Percentiles rank a stretch among this genome's conserved stretches.
These are phyloP conservation scores for Hypseocharis bilobata DNA, from an alignment of 441 rosid genomes.

Conservation along the genomic window DNA sequence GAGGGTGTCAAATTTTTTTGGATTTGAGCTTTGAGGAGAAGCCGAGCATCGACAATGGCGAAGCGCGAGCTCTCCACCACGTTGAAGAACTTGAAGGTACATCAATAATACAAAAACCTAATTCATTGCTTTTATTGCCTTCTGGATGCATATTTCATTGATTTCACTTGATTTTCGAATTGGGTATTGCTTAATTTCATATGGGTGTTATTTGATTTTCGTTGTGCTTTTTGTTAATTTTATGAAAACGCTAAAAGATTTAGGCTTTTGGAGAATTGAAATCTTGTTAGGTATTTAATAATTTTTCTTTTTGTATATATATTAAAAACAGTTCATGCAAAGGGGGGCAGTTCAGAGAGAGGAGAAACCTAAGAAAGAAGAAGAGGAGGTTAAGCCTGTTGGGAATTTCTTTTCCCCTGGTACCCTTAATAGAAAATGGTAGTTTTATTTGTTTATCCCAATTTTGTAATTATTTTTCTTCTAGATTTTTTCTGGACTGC, in stretches of 20 bases:
- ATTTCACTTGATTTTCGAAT: background rate
- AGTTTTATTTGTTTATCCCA: conserved; percentile 10
- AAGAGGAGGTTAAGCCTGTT: conserved; percentile 36
- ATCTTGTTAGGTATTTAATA: background rate
- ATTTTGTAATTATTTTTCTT: background rate
- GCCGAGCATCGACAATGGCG: conserved; percentile 38
- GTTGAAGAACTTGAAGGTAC: conserved; percentile 78
- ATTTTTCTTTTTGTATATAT: background rate
- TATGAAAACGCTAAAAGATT: background rate
- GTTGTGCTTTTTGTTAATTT: background rate
- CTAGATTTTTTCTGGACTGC: background rate
- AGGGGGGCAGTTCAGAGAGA: conserved; percentile 56
- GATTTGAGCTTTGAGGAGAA: background rate
- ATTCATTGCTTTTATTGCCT: background rate
- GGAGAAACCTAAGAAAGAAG: conserved; percentile 54
- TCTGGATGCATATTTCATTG: background rate
- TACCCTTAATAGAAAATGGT: conserved; percentile 54
- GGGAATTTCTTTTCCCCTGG: conserved; percentile 36
- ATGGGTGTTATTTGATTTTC: background rate
- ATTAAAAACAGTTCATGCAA: conserved; percentile 67
- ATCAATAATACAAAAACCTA: background rate
- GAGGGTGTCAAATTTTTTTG: background rate
- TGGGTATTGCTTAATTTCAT: no score
- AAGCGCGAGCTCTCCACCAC: conserved; percentile 82
- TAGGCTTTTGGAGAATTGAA: background rate